Evolutionary conservation across 129 eudicot genomes (phyloP), one percentile per base, ranked within the genome.

Genomic region (Flaveria trinervia): DNA sequence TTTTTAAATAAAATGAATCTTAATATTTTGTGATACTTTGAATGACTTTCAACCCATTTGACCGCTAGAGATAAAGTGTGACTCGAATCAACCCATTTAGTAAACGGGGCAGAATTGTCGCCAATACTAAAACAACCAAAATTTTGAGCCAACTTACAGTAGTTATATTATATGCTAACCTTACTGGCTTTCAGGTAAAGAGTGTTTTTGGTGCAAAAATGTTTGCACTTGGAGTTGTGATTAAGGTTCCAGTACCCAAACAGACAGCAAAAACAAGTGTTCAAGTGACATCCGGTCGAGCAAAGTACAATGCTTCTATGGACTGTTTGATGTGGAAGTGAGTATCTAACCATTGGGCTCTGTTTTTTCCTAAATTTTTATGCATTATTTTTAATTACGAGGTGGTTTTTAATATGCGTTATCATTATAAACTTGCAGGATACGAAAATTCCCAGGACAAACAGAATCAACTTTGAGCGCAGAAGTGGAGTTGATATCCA

Each of bases 181-280:
- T 23, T 65, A 52, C 49, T 49, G 25, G 20, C 33, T 73, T 85
- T 81, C 86, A 95, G 99, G 96, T 95, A 46, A 95, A 95, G 84
- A 92, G 99, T 48, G 99, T 92, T 25, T 95, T 95, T 77, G 99
- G 97, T 80, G 97, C 97, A 61, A 95, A 92, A 82, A 95, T 92
- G 96, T 95, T 95, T 92, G 99, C 99, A 7, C 97, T 95, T 80
- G 99, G 99, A 77, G 99, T 95, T 77, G 97, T 95, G 45, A 76
- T 95, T 52, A 95, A 95, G 86, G 88, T 95, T 72, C 97, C 99
- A 39, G 99, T 95, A 49, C 99, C 97, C 30, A 95, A 95, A 73
- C 99, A 95, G 88, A 95, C 97, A 41, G 99, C 99, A 73, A 95
- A 95, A 85, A 95, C 99, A 41, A 95, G 86, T 74, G 81, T 92